phyloP scores from a whole-genome alignment of 2,329 filamentous ascomycete species.

The Clarireedia homoeocarpa region DNA sequence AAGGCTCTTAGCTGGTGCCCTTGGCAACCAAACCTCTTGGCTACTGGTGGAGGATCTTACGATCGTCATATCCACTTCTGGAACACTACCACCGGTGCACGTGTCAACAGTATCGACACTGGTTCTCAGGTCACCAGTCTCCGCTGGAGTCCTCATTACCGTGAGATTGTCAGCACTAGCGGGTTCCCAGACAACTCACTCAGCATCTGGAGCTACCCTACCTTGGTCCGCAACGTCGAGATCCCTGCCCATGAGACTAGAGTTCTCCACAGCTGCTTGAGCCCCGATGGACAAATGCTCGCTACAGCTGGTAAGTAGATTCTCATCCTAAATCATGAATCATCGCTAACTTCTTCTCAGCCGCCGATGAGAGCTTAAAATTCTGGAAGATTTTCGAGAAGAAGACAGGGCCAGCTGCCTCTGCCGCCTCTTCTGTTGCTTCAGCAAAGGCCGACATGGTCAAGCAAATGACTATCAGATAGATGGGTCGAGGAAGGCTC shows the following conservation, averaged over 20 bases:
- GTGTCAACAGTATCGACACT: slow-evolving; percentile 98
- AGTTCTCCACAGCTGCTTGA: slow-evolving; percentile 93
- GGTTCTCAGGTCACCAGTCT: slow-evolving; percentile 95
- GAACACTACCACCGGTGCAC: slow-evolving; percentile 96
- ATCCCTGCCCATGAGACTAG: slow-evolving; percentile 96
- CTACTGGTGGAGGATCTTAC: slow-evolving; percentile 91
- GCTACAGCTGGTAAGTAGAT: slow-evolving; percentile 69
- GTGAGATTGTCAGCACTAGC: slow-evolving; percentile 94
- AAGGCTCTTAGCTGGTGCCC: slow-evolving; percentile 99
- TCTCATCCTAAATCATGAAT: not conserved
- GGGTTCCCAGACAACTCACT: slow-evolving; percentile 99
- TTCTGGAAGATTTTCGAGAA: slow-evolving; percentile 99
- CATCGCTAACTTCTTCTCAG: slow-evolving; percentile 36
- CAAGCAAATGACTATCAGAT: slow-evolving; percentile 94
- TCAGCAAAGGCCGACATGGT: slow-evolving; percentile 76
- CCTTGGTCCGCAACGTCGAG: slow-evolving; percentile 92
- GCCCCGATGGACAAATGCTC: slow-evolving; percentile 95
- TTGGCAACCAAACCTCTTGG: slow-evolving; percentile 95
- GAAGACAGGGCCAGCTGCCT: slow-evolving; percentile 70
- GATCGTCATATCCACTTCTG: slow-evolving; percentile 99
- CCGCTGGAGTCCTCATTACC: slow-evolving; percentile 93
- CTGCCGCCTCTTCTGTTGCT: slow-evolving; percentile 56
- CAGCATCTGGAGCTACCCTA: slow-evolving; percentile 98
- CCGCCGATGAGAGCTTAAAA: slow-evolving; percentile 94
- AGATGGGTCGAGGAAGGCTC: slow-evolving; percentile 31